A percentile compares a stretch with the other conserved stretches of the same genome.
Conservation (phyloP, 345 rosid species). For the Cardiospermum halicacabum region DNA sequence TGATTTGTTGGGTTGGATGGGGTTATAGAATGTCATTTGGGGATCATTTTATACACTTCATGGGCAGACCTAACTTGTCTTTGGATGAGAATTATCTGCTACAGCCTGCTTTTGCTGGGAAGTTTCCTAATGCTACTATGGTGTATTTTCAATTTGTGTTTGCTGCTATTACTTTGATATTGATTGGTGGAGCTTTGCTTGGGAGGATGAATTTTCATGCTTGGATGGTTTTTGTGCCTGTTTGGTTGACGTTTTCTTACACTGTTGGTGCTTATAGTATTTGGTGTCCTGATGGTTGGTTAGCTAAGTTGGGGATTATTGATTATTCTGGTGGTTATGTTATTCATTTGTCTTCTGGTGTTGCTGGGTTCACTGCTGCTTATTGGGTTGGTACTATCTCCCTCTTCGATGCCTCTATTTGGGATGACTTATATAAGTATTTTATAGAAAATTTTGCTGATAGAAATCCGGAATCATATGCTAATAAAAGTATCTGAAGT, state of each 20-base stretch:
- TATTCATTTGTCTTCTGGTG: conserved; percentile 60
- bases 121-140: conserved; percentile 59
- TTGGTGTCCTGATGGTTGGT: conserved; percentile 52
- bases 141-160: conserved; percentile 58
- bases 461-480: no score
- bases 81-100: conserved; percentile 39
- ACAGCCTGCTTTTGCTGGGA: conserved; percentile 1
- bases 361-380: conserved; percentile 70
- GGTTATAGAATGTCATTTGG: conserved; percentile 57
- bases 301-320: conserved; percentile 40
- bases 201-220: conserved; percentile 71
- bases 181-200: conserved; percentile 54
- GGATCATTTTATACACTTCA: conserved; percentile 27
- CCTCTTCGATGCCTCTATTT: no score
- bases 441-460: no score
- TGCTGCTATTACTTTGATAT: conserved; percentile 58
- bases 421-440: no score
- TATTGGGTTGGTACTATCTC: conserved; percentile 48
- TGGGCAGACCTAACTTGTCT: conserved; percentile 39
- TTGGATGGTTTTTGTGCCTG: conserved; percentile 68
- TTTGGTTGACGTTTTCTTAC: conserved; percentile 65
- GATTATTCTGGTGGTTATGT: conserved; percentile 66
- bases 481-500: no score
- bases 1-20: conserved; percentile 71
- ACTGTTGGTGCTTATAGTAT: conserved; percentile 51